Evolutionary conservation across 1,284 basidiomycete species (phyloP), one percentile per base, ranked within the genome.

Genomic region (Leccinum proliferum): DNA sequence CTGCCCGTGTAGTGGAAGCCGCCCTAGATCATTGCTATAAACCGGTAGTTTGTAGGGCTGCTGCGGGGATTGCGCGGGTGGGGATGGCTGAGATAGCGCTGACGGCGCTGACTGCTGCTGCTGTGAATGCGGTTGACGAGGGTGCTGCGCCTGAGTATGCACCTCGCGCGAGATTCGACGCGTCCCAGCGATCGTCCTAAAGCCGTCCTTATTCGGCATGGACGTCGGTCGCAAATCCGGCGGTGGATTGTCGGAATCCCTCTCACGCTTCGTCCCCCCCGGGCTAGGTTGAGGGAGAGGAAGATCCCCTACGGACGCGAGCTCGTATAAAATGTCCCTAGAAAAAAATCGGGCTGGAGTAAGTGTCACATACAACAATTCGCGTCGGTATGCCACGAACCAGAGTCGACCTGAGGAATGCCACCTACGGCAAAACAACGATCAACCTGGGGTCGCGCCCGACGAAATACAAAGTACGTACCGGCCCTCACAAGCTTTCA

Each of bases 241-340:
- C 3, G 59, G 57, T 14, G 68, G 61, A 35, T 78, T 81, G 62
- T 87, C 84, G 2, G 79, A 74, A 62, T 85, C 85, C 35, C 87
- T 78, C 41, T 85, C 85, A 15, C 88, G 84, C 65, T 90, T 90
- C 65, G 83, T 80, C 25, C 61, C 70, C 78, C 77, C 67, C 3
- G 74, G 80, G 50, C 78, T 83, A 1, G 79, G 67, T 58, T 83
- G 77, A 9, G 86, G 84, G 2, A 89, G 75, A 0, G 87, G 86
- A 2, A 89, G 76, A 37, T 89, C 86, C 4, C 87, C 86, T 6
- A 84, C 83, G 9, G 80, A 85, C 2, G 87, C 87, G 1, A 90
- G 77, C 66, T 89, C 87, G 64, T 82, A 86, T 11, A 90, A 72
- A 53, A 90, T 81, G 66, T 90, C 87, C 82, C 86, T 88, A 62